phyloP scores from a whole-genome alignment of 805 yeast species.

The Starmerella floricola region DNA sequence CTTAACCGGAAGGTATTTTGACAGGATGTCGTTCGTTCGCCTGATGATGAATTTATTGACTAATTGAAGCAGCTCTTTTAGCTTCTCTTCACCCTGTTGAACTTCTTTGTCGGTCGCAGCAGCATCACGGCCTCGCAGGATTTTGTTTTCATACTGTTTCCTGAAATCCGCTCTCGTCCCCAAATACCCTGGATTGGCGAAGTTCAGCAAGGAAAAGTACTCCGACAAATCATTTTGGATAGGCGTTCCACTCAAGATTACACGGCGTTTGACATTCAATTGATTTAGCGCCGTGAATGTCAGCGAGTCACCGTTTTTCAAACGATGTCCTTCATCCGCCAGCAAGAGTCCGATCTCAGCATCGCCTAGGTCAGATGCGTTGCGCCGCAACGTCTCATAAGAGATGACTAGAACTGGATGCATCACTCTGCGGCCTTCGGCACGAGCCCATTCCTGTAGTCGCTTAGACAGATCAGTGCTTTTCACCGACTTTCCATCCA shows the following conservation, averaged over 20 bases:
- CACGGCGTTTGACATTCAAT: slow-evolving; percentile 77
- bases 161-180: slow-evolving; percentile 79
- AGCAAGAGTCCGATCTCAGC: slow-evolving; percentile 76
- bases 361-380: slow-evolving; percentile 59
- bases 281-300: slow-evolving; percentile 80
- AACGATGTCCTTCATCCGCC: slow-evolving; percentile 77
- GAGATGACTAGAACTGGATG: slow-evolving; percentile 89
- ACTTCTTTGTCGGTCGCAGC: slow-evolving; percentile 73
- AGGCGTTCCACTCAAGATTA: slow-evolving; percentile 91
- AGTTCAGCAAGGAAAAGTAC: slow-evolving; percentile 76
- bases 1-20: slow-evolving; percentile 89
- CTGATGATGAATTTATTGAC: slow-evolving; percentile 87
- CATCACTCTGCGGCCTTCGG: slow-evolving; percentile 76
- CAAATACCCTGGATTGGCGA: slow-evolving; percentile 87
- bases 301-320: slow-evolving; percentile 79
- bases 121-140: slow-evolving; percentile 79
- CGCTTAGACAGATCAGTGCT: slow-evolving; percentile 55
- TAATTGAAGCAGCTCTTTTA: slow-evolving; percentile 55
- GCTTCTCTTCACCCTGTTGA: slow-evolving; percentile 51
- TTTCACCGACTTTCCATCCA: slow-evolving; percentile 75
- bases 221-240: slow-evolving; percentile 92
- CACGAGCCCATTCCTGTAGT: slow-evolving; percentile 72
- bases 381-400: slow-evolving; percentile 82
- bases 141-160: slow-evolving; percentile 68
- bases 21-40: slow-evolving; percentile 85